phyloP scores from a whole-genome alignment of 1,284 basidiomycete species.

The Abortiporus biennis region DNA sequence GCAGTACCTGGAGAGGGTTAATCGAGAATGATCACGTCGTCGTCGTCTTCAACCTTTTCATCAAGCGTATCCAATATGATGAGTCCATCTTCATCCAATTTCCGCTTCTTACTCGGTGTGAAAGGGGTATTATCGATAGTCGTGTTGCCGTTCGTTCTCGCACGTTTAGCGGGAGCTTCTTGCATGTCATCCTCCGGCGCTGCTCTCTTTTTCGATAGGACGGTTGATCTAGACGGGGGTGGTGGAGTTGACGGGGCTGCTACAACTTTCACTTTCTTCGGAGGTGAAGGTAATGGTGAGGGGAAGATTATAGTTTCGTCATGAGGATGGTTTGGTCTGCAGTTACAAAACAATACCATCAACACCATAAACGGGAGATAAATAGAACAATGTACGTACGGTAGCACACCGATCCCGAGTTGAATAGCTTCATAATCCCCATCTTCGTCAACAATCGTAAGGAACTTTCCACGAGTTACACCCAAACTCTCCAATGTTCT shows the following conservation, averaged over 20 bases:
- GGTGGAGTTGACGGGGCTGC: constrained; percentile 30
- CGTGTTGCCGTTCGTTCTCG: constrained; percentile 22
- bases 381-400: constrained; percentile 55
- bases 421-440: constrained; percentile 70
- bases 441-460: constrained; percentile 87
- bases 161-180: constrained; percentile 48
- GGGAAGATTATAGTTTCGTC: constrained; percentile 54
- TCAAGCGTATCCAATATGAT: constrained; percentile 55
- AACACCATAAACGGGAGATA: constrained; percentile 7
- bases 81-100: constrained; percentile 67
- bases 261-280: constrained; percentile 37
- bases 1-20: constrained; percentile 7
- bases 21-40: constrained; percentile 43
- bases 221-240: constrained; percentile 38
- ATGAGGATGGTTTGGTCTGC: constrained; percentile 44
- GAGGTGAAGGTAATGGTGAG: constrained; percentile 50
- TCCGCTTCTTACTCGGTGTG: constrained; percentile 58
- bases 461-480: constrained; percentile 71
- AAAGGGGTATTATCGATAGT: constrained; percentile 17
- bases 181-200: constrained; percentile 51
- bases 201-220: constrained; percentile 45
- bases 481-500: constrained; percentile 69
- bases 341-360: background rate
- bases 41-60: constrained; percentile 45
- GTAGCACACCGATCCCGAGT: constrained; percentile 62